phyloP scores from a whole-genome alignment of 345 rosid genomes.

The Salix viminalis region DNA sequence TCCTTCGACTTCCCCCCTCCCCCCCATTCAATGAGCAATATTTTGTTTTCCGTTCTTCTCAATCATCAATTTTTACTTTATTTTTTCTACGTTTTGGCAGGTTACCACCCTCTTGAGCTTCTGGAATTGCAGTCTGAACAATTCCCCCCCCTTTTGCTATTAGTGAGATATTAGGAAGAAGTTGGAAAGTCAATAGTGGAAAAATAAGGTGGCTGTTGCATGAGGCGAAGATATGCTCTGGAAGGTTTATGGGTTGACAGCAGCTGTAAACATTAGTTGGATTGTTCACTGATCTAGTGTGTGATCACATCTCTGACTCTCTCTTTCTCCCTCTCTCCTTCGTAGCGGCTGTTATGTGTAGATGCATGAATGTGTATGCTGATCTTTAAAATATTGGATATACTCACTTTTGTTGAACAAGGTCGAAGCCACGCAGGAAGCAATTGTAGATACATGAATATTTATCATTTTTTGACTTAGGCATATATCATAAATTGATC shows the following conservation, averaged over 20 bases:
- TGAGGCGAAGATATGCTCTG: background rate
- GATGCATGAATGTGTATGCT: no score
- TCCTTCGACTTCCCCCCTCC: background rate
- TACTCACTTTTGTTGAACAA: no score
- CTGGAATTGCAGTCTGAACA: conserved; percentile 7
- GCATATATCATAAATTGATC: no score
- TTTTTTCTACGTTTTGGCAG: conserved; percentile 11
- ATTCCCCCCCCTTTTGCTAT: conserved; percentile 11
- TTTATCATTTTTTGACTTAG: no score
- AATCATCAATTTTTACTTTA: background rate
- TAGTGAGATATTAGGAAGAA: conserved; percentile 21
- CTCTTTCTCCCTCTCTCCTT: background rate
- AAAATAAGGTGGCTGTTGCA: background rate
- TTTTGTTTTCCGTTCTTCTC: background rate
- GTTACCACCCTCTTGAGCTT: conserved; percentile 12
- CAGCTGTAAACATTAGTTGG: background rate
- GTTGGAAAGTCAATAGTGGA: conserved; percentile 11
- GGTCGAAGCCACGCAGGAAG: no score
- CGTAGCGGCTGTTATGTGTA: conserved; percentile 22
- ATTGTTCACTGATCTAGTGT: background rate
- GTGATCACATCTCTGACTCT: background rate
- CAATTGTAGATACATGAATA: no score
- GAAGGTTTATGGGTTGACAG: conserved; percentile 19
- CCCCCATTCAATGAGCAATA: background rate
- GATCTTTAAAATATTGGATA: no score